Evolutionary conservation across 805 yeast species (phyloP).

Genomic region (Candida golubevii): DNA sequence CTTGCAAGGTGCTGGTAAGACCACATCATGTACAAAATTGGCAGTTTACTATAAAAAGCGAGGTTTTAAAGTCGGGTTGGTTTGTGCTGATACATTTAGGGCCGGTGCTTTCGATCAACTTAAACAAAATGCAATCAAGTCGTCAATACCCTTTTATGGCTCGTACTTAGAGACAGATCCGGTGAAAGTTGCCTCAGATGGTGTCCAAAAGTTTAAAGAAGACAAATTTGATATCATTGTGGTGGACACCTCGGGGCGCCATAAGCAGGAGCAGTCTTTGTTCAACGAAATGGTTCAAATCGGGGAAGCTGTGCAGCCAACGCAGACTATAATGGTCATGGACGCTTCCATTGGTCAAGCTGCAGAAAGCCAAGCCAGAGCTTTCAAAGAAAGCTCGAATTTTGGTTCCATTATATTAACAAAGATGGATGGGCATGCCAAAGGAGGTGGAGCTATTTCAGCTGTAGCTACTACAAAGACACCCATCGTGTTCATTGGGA

Average conservation of each 20-base stretch:
- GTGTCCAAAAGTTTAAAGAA: conserved; percentile 85
- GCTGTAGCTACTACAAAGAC: conserved; percentile 97
- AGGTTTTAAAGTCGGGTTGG: conserved; percentile 92
- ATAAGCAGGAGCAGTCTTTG: conserved; percentile 87
- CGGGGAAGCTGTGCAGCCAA: conserved; percentile 81
- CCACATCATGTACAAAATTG: conserved; percentile 93
- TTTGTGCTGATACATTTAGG: conserved; percentile 98
- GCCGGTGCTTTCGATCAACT: conserved; percentile 99
- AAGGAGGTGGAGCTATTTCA: conserved; percentile 99
- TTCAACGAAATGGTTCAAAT: conserved; percentile 95
- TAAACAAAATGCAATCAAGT: conserved; percentile 94
- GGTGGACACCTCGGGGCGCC: conserved; percentile 98
- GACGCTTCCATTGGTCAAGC: conserved; percentile 99
- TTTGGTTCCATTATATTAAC: conserved; percentile 95
- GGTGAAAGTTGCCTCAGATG: conserved; percentile 83
- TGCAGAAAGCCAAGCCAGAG: conserved; percentile 90
- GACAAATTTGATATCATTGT: conserved; percentile 91
- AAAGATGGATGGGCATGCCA: conserved; percentile 98
- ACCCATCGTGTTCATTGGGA: conserved; percentile 94
- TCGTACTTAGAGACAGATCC: conserved; percentile 96
- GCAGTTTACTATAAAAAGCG: conserved; percentile 92
- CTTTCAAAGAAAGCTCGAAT: conserved; percentile 87
- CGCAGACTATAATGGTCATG: conserved; percentile 94
- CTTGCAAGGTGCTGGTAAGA: conserved; percentile 97
- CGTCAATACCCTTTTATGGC: conserved; percentile 91